Evolutionary conservation across 148 eudicot genomes (phyloP).

Genomic region (Polygonum aviculare): DNA sequence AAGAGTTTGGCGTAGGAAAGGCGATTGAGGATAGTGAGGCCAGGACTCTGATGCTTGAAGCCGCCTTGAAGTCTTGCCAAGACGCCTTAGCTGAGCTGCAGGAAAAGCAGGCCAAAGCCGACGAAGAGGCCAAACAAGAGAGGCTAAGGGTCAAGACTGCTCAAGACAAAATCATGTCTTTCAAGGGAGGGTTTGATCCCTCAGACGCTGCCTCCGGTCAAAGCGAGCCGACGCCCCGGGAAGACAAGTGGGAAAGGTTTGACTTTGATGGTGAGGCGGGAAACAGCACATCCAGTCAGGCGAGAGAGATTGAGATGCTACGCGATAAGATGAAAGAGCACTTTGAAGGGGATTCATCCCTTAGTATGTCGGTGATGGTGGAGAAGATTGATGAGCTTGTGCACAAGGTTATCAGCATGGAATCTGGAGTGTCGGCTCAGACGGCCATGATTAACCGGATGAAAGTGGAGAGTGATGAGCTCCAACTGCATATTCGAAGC

Average conservation of each 20-base stretch:
- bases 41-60: constrained; percentile 69
- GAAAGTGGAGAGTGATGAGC: constrained; percentile 55
- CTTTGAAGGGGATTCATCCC: constrained; percentile 28
- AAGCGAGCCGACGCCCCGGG: constrained; percentile 13
- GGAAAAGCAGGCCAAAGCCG: constrained; percentile 56
- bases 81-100: constrained; percentile 54
- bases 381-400: constrained; percentile 89
- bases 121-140: constrained; percentile 46
- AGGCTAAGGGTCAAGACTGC: constrained; percentile 42
- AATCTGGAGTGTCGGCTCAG: constrained; percentile 72
- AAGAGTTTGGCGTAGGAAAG: constrained; percentile 55
- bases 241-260: constrained; percentile 13
- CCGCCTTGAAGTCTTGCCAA: constrained; percentile 75
- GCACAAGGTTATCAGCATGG: constrained; percentile 62
- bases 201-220: constrained; percentile 17
- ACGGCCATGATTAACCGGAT: constrained; percentile 61
- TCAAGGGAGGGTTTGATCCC: constrained; percentile 31
- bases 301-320: constrained; percentile 27
- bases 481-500: constrained; percentile 54
- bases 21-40: constrained; percentile 81
- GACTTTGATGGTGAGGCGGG: constrained; percentile 13
- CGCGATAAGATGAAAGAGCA: constrained; percentile 40
- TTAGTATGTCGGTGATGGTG: constrained; percentile 52
- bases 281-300: constrained; percentile 15
- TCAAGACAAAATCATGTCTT: constrained; percentile 37